Evolutionary conservation across 768 basidiomycete species (phyloP), one percentile per base, ranked within the genome.

Genomic region (Baorangia bicolor): DNA sequence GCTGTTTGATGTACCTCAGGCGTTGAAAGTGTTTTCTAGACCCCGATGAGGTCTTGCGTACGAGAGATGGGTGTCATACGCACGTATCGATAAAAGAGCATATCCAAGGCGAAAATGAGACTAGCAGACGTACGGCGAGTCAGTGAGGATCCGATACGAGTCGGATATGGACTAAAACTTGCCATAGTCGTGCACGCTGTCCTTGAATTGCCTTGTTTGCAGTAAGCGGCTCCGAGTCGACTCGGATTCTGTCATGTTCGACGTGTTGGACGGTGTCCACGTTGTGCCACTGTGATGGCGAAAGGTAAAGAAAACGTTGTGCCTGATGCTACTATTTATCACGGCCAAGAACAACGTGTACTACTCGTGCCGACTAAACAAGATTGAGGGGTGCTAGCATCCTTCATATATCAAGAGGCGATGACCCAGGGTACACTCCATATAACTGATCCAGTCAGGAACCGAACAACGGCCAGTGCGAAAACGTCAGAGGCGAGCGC

Each of bases 11-110:
- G 52, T 80, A 71, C 31, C 91, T 78, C 42, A 94, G 75, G 3
- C 92, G 80, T 62, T 94, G 92, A 63, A 93, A 92, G 45, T 90
- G 85, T 53, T 75, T 78, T 9, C 88, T 90, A 63, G 5, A 60
- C 41, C 25, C 30, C 4, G 31, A 38, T 49, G 49, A 40, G 54
- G 51, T 16, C 21, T 1, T 12, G 25, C 30, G 5, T 6, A 10
- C 33, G 38, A 42, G 18, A 3, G 4, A 16, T 14, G 37, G 14
- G 18, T 11, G 13, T 9, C 5, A 9, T 12, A 64, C 51, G 57
- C 73, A 90, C 88, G 87, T 88, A 63, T 91, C 88, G 46, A 91
- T 86, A 42, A 90, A 74, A 0, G 65, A 61, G 65, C 79, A 78
- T 6, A 79, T 69, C 58, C 72, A 70, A 0, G 70, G 65, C 35